These are phyloP conservation scores for Candida germanica DNA, from an alignment of 805 yeast species.

Conservation along the genomic window DNA sequence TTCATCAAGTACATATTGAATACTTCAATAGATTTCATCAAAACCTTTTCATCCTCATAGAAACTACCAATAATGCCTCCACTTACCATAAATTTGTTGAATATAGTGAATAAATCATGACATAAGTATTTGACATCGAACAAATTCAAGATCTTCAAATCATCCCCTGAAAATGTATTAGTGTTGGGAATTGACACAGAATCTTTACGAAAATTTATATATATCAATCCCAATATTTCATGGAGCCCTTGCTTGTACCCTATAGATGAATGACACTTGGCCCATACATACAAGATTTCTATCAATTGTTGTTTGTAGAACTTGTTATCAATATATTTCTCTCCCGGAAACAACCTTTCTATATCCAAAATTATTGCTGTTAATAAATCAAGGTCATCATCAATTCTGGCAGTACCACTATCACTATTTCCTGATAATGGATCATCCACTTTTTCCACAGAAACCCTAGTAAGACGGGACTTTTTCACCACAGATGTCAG, in stretches of 20 bases:
- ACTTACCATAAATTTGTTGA: slow-evolving; percentile 40
- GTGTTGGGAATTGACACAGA: slow-evolving; percentile 25
- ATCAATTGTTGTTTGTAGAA: slow-evolving; percentile 30
- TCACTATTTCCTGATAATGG: slow-evolving; percentile 8
- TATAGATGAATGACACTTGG: slow-evolving; percentile 44
- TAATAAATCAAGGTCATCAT: slow-evolving; percentile 38
- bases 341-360: slow-evolving; percentile 52
- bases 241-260: slow-evolving; percentile 57
- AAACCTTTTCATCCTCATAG: slow-evolving; percentile 38
- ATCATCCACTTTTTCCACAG: slow-evolving; percentile 11
- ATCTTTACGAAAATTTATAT: slow-evolving; percentile 37
- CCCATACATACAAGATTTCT: slow-evolving; percentile 47
- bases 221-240: slow-evolving; percentile 50
- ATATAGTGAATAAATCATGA: slow-evolving; percentile 44
- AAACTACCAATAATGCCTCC: slow-evolving; percentile 37
- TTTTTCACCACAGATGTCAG: slow-evolving; percentile 7
- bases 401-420: slow-evolving; percentile 14
- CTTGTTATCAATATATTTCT: slow-evolving; percentile 25
- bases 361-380: slow-evolving; percentile 48
- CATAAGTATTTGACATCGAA: slow-evolving; percentile 35
- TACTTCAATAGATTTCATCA: slow-evolving; percentile 45
- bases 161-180: slow-evolving; percentile 25
- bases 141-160: slow-evolving; percentile 34
- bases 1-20: slow-evolving; percentile 49
- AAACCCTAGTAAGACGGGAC: slow-evolving; percentile 17